phyloP scores from a whole-genome alignment of 2,329 filamentous ascomycete genomes.

The Fusarium sp. region DNA sequence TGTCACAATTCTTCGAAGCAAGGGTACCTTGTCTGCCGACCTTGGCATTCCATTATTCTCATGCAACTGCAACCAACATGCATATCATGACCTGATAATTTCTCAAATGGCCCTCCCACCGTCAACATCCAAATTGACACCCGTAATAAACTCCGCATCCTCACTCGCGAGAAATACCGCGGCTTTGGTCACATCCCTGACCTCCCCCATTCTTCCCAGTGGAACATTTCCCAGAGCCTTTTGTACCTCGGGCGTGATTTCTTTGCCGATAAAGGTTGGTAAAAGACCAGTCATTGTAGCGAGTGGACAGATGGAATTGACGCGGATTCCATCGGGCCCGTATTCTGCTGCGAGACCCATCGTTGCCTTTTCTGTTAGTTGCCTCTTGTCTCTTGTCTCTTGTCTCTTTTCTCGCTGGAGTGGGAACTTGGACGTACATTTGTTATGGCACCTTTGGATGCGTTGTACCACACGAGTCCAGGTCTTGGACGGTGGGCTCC shows the following conservation, averaged over 20 bases:
- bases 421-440: slow-evolving; percentile 53
- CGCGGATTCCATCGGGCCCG: slow-evolving; percentile 76
- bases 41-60: neutral
- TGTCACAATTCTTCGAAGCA: neutral
- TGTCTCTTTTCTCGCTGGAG: no score
- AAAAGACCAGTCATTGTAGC: slow-evolving; percentile 57
- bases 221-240: slow-evolving; percentile 67
- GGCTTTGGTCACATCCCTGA: slow-evolving; percentile 74
- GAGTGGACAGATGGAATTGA: slow-evolving; percentile 78
- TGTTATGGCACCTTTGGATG: slow-evolving; percentile 73
- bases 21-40: neutral
- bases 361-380: slow-evolving; percentile 49
- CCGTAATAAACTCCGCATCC: slow-evolving; percentile 78
- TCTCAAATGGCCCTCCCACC: slow-evolving; percentile 34
- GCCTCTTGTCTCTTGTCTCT: neutral
- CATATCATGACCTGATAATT: neutral
- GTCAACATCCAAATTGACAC: slow-evolving; percentile 70
- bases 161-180: slow-evolving; percentile 77
- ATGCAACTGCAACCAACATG: neutral
- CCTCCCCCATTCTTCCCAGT: slow-evolving; percentile 58
- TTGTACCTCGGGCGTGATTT: slow-evolving; percentile 71
- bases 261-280: slow-evolving; percentile 66
- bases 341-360: slow-evolving; percentile 77
- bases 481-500: slow-evolving; percentile 63
- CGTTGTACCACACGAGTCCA: slow-evolving; percentile 77